Percentiles rank a stretch among this genome's conserved stretches.
These are phyloP conservation scores for Cladophialophora carrionii DNA, from an alignment of 2,329 filamentous ascomycete species.

Conservation along the genomic window DNA sequence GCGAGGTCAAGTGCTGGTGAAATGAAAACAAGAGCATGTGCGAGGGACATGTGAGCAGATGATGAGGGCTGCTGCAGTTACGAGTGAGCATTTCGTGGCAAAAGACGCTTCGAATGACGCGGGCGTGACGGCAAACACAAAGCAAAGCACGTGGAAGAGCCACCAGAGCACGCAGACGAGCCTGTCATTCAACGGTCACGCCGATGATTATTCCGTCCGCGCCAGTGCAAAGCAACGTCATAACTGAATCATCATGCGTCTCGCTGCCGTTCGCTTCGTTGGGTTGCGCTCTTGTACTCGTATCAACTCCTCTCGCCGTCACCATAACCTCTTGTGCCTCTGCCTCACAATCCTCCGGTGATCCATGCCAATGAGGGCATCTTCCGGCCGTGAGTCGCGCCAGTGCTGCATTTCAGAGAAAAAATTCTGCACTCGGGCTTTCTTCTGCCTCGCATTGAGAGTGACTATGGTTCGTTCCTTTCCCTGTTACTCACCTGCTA, in stretches of 20 bases:
- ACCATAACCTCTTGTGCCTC: background rate
- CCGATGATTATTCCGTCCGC: background rate
- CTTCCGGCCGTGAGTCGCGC: background rate
- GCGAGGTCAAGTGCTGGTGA: conserved; percentile 10
- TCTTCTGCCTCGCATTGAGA: background rate
- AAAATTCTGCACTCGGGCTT: conserved; percentile 5
- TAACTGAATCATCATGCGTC: conserved; percentile 3
- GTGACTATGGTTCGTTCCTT: background rate
- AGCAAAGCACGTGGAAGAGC: no score
- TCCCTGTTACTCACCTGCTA: background rate
- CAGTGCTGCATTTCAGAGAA: background rate
- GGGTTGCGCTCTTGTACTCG: background rate
- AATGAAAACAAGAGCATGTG: conserved; percentile 13
- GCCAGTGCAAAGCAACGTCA: background rate
- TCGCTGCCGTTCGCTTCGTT: conserved; percentile 1
- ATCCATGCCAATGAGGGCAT: conserved; percentile 5
- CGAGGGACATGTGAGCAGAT: conserved; percentile 1
- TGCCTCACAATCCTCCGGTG: conserved; percentile 5
- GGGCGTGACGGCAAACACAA: background rate
- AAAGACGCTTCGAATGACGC: background rate
- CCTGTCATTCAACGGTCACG: background rate
- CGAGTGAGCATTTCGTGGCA: background rate
- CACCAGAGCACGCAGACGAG: background rate
- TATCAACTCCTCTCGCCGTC: no score
- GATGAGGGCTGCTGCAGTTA: background rate